Conservation (phyloP, 1,284 basidiomycete species). For the Fistulina hepatica region DNA sequence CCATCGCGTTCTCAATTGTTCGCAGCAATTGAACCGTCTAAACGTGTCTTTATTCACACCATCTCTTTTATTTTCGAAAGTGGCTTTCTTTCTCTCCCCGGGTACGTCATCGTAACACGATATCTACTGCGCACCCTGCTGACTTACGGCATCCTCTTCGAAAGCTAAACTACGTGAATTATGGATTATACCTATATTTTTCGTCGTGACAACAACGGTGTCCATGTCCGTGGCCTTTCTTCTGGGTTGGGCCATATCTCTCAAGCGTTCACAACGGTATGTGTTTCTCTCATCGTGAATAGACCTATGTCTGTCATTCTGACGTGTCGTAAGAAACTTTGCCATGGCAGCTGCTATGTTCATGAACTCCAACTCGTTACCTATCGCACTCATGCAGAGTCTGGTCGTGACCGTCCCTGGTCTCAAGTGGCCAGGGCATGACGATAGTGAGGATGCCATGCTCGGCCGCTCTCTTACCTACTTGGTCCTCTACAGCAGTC, state of each 20-base stretch:
- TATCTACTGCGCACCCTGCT: not conserved
- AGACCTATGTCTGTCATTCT: not conserved
- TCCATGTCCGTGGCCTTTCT: constrained; percentile 48
- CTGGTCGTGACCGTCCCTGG: constrained; percentile 78
- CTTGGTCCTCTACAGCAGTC: constrained; percentile 83
- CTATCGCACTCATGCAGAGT: constrained; percentile 86
- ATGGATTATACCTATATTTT: constrained; percentile 86
- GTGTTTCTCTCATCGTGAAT: constrained; percentile 7
- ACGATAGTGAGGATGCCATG: constrained; percentile 81
- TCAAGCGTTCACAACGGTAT: constrained; percentile 55
- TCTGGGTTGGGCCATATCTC: constrained; percentile 38
- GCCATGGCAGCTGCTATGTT: constrained; percentile 81
- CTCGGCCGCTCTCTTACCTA: constrained; percentile 88
- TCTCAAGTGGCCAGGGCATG: constrained; percentile 73
- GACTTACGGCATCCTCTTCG: constrained; percentile 16
- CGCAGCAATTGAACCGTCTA: constrained; percentile 63
- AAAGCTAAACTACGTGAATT: constrained; percentile 78
- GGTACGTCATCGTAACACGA: constrained; percentile 22
- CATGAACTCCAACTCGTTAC: constrained; percentile 90
- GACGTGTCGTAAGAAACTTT: constrained; percentile 45
- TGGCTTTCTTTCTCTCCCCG: constrained; percentile 71
- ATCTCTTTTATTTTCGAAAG: constrained; percentile 87
- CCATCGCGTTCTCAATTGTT: constrained; percentile 6
- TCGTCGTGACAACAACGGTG: constrained; percentile 56
- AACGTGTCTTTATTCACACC: constrained; percentile 90